Evolutionary conservation across 139 green algal species (phyloP), one percentile per base, ranked within the genome.

Genomic region (Chlamydomonas incerta): DNA sequence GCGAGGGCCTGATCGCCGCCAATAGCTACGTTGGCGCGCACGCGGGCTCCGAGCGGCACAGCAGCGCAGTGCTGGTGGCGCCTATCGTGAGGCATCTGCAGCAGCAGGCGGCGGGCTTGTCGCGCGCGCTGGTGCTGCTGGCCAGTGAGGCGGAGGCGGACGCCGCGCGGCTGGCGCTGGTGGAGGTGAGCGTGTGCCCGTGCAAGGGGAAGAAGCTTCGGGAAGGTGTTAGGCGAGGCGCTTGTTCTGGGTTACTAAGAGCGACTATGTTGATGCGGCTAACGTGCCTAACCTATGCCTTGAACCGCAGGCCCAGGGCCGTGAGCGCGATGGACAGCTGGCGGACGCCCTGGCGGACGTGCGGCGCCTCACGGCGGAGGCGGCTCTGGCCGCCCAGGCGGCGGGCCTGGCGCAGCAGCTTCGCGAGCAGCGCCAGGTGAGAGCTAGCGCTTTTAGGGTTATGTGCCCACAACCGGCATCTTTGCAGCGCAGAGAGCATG

Each of bases 81-180:
- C 80, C 68, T 9, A 9, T 79, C 29, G 55, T 86, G 34, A 55
- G 55, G 50, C 80, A 86, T 20, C 68, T 86, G 68, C 80, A 71
- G 68, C 62, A 60, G 68, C 80, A 86, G 67, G 68, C 68, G 31
- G 68, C 14, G 1, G 68, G 55, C 20, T 34, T 86, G 52, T 26
- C 29, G 1, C 46, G 68, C 14, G 52, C 46, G 24, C 52, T 86
- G 50, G 52, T 79, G 52, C 52, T 80, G 80, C 69, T 77, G 52
- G 68, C 80, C n/a, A 86, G 68, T 57, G 80, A 86, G 68, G 52
- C 80, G 0, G 68, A 79, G 55, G 67, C 68, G 23, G 68, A 86
- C 55, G 68, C 68, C 5, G 52, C 68, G 15, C 52, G 80, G 55
- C 68, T 80, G 68, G 68, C 65, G 26, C 34, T 57, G 15, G 3